phyloP scores from a whole-genome alignment of 495 filamentous ascomycete species.

The Penicillium herquei region DNA sequence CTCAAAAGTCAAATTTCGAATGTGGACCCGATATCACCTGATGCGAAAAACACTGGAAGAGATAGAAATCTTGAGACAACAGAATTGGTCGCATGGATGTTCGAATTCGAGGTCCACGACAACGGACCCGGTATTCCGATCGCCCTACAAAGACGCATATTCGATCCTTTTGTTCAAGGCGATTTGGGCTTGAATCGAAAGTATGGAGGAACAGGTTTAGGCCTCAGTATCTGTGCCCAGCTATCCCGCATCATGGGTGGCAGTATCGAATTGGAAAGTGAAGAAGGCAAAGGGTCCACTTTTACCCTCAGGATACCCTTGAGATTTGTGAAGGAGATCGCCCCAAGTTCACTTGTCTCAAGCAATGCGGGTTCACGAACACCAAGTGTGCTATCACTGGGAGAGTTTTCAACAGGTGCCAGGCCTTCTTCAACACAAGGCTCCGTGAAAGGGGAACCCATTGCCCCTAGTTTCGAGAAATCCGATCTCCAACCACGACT shows the following conservation, averaged over 20 bases:
- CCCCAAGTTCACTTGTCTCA: slow-evolving; percentile 45
- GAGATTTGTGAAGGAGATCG: slow-evolving; percentile 66
- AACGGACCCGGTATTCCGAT: slow-evolving; percentile 87
- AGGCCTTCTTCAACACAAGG: slow-evolving; percentile 25
- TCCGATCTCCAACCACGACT: slow-evolving; percentile 66
- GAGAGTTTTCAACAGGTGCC: slow-evolving; percentile 30
- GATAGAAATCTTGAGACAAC: slow-evolving; percentile 44
- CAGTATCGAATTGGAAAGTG: slow-evolving; percentile 67
- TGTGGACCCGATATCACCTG: neutral
- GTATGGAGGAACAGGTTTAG: slow-evolving; percentile 88
- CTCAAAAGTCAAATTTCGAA: neutral
- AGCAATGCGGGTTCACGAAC: slow-evolving; percentile 26
- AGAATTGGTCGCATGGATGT: slow-evolving; percentile 54
- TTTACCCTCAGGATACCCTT: slow-evolving; percentile 85
- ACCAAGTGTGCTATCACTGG: slow-evolving; percentile 27
- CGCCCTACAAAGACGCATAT: slow-evolving; percentile 72
- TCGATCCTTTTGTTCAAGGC: slow-evolving; percentile 93
- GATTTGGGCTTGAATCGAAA: slow-evolving; percentile 86
- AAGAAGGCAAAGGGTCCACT: slow-evolving; percentile 69
- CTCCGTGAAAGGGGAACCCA: slow-evolving; percentile 19
- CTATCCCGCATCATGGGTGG: slow-evolving; percentile 82
- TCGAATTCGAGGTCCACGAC: slow-evolving; percentile 88
- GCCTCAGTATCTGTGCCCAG: slow-evolving; percentile 84
- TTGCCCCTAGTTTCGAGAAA: slow-evolving; percentile 28
- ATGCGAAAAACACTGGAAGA: too few relatives aligned